Evolutionary conservation across 768 basidiomycete genomes (phyloP).

Genomic region (Pleurotus platypus): DNA sequence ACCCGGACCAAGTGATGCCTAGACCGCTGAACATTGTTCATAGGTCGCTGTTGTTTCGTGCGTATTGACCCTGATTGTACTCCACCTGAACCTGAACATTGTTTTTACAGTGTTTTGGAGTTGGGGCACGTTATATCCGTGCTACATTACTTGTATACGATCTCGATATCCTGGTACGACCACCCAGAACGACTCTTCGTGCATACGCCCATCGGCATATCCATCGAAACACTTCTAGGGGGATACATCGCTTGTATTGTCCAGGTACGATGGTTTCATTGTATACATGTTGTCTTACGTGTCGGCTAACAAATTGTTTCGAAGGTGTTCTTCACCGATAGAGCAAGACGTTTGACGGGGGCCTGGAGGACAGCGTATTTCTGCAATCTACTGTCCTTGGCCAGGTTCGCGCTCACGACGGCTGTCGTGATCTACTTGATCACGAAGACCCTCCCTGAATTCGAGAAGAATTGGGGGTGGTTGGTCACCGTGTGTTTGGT

Average conservation of each 20-base stretch:
- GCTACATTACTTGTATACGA: slow-evolving; percentile 15
- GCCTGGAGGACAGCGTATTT: background rate
- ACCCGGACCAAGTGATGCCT: too few species aligned
- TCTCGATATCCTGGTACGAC: slow-evolving; percentile 14
- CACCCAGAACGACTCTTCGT: background rate
- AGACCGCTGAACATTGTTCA: slow-evolving; percentile 1
- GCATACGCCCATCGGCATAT: background rate
- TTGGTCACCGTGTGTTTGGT: slow-evolving; percentile 1
- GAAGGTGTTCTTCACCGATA: slow-evolving; percentile 1
- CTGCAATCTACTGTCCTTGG: background rate
- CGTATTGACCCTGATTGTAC: background rate
- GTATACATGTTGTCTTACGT: too few species aligned
- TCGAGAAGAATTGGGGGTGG: slow-evolving; percentile 7
- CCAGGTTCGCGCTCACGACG: slow-evolving; percentile 3
- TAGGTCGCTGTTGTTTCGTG: slow-evolving; percentile 3
- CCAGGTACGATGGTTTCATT: background rate
- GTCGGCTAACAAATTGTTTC: background rate
- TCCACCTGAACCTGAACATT: background rate
- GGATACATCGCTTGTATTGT: slow-evolving; percentile 4
- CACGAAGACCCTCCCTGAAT: background rate
- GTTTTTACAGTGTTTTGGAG: slow-evolving; percentile 13
- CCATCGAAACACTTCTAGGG: slow-evolving; percentile 2
- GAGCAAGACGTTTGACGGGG: background rate
- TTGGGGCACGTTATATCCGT: slow-evolving; percentile 18
- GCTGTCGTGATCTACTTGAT: slow-evolving; percentile 11